A percentile compares a stretch with the other conserved stretches of the same genome.
phyloP scores from a whole-genome alignment of 179 eudicot species.

The Beta lomatogona region DNA sequence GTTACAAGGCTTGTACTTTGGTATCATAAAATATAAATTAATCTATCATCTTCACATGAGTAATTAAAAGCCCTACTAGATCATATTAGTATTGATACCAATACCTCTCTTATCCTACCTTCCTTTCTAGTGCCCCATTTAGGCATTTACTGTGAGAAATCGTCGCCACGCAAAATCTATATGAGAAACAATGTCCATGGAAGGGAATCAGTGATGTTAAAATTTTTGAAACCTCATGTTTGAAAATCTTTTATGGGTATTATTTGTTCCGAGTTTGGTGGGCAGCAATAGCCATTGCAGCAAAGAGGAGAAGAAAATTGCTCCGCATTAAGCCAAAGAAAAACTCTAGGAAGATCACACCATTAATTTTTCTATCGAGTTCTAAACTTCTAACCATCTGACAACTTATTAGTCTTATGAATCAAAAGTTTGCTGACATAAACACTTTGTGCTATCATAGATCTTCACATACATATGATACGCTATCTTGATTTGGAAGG shows the following conservation, averaged over 20 bases:
- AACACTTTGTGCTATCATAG: not conserved
- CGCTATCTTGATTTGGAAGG: not conserved
- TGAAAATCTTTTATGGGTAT: not conserved
- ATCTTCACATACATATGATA: slow-evolving; percentile 2
- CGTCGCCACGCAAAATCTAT: not conserved
- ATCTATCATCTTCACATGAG: not conserved
- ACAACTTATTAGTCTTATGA: not conserved
- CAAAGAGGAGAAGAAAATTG: not conserved
- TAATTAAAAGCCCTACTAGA: not conserved
- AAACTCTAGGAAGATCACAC: not conserved
- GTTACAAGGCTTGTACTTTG: not conserved
- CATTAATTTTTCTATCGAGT: not conserved
- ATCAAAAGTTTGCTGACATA: not conserved
- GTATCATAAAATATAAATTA: not conserved
- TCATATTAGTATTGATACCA: not conserved
- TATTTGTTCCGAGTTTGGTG: too few relatives aligned
- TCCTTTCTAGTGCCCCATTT: not conserved
- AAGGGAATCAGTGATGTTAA: too few relatives aligned
- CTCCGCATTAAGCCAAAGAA: not conserved
- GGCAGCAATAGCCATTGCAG: too few relatives aligned
- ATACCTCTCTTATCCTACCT: not conserved
- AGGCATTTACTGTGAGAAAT: too few relatives aligned
- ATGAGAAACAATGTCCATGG: not conserved
- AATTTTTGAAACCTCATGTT: not conserved
- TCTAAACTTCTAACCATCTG: not conserved